These are phyloP conservation scores for Lactarius psammicola DNA, from an alignment of 768 basidiomycete genomes.

Conservation along the genomic window DNA sequence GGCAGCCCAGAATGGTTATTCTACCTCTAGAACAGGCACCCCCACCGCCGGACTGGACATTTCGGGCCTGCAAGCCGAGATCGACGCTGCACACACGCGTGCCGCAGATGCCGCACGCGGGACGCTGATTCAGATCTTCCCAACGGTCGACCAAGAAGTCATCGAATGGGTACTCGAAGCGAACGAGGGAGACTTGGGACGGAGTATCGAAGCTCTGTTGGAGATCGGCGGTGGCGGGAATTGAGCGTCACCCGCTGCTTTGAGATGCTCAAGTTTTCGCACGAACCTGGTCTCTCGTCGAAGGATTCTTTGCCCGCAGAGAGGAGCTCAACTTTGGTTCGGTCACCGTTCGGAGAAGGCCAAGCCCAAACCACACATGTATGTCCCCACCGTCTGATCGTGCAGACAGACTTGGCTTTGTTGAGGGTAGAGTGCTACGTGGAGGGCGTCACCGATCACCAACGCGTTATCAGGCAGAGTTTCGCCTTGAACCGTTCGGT, in stretches of 20 bases:
- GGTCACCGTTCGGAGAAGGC: neutral
- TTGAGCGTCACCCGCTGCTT: neutral
- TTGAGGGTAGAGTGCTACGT: neutral
- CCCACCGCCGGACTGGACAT: slow-evolving; percentile 46
- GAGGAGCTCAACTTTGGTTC: neutral
- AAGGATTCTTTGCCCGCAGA: neutral
- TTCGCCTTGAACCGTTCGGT: neutral
- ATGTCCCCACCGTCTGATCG: neutral
- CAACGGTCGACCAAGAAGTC: slow-evolving; percentile 74
- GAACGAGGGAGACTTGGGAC: slow-evolving; percentile 82
- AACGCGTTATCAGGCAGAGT: neutral
- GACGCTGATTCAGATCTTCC: slow-evolving; percentile 89
- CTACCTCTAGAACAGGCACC: slow-evolving; percentile 24
- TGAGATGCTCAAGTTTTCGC: neutral
- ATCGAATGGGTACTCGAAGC: slow-evolving; percentile 89
- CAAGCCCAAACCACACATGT: neutral
- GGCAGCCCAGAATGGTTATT: slow-evolving; percentile 10
- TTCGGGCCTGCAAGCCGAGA: slow-evolving; percentile 68
- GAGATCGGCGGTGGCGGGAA: slow-evolving; percentile 55
- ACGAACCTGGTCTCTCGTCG: slow-evolving; percentile 17
- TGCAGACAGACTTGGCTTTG: neutral
- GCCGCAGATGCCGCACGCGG: slow-evolving; percentile 68
- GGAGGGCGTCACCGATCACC: neutral
- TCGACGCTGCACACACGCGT: slow-evolving; percentile 72
- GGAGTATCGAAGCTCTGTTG: slow-evolving; percentile 81